Evolutionary conservation across 2,329 filamentous ascomycete genomes (phyloP), one percentile per base, ranked within the genome.

Genomic region (Keithomyces neogunnii): DNA sequence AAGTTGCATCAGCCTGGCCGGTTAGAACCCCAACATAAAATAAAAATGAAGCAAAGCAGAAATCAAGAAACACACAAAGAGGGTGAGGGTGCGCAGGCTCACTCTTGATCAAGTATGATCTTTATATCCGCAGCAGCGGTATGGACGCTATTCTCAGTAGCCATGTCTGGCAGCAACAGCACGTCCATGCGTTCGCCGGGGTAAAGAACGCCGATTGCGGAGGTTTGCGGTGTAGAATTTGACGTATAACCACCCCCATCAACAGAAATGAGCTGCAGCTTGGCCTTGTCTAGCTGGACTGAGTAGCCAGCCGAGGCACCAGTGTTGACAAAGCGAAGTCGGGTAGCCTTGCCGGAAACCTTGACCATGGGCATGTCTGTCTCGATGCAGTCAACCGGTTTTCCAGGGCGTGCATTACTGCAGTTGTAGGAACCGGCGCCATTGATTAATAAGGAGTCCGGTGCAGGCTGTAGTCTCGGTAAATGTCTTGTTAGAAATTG

Each of bases 391-490:
- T 56, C 47, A 9, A 56, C 42, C 6, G 51, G 51, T 13, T 40
- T 13, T 2, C 36, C 54, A 1, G 48, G 47, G 2, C 47, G 38
- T 10, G 49, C 54, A 13, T 52, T 42, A 32, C 42, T 45, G 42
- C 53, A 55, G n/a, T 55, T 55, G 33, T 51, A 55, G 1, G 51
- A 53, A 9, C 53, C 53, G 1, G 43, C 48, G 13, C 53, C 53
- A 33, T 55, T 55, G 32, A 55, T 55, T 13, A 56, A 52, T 10
- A 56, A 28, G 4, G 54, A 56, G 35, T 56, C 54, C 9, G 54
- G 45, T 5, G 45, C 51, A 7, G 54, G 54, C 53, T 55, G 36
- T 42, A 19, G 35, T 33, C 5, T 33, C 3, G 26, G 29, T 45
- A 29, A 29, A 19, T 30, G 11, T 47, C 9, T 10, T 6, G 26